Evolutionary conservation across 2,329 filamentous ascomycete genomes (phyloP).

Genomic region (Immersiporthe knoxdaviesiana): DNA sequence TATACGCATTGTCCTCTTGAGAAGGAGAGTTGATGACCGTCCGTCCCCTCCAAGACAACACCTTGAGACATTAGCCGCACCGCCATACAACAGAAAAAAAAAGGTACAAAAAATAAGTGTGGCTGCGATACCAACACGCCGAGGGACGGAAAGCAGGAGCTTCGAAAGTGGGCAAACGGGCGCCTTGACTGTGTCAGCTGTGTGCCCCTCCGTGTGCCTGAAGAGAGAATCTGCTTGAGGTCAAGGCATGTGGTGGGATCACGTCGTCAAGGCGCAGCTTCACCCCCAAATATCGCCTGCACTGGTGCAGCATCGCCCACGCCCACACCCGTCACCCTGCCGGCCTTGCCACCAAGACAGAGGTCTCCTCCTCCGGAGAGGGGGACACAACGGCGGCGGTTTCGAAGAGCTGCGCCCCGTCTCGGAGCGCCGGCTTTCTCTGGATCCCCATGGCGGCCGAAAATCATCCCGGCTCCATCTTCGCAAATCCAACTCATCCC

Average conservation of each 20-base stretch:
- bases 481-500: constrained; percentile 21
- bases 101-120: neutral
- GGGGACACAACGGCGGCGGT: constrained; percentile 3
- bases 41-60: no score
- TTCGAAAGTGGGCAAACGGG: constrained; percentile 11
- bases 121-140: constrained; percentile 5
- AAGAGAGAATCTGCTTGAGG: constrained; percentile 1
- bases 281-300: constrained; percentile 4
- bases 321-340: neutral
- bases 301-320: neutral
- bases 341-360: neutral
- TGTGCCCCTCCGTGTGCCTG: constrained; percentile 13
- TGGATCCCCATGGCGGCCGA: constrained; percentile 27
- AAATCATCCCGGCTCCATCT: constrained; percentile 21
- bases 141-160: constrained; percentile 13
- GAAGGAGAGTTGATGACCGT: neutral
- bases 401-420: neutral
- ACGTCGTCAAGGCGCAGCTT: constrained; percentile 11
- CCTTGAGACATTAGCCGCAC: neutral
- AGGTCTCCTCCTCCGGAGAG: neutral
- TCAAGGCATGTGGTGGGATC: neutral
- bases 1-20: constrained; percentile 14
- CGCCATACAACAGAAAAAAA: neutral
- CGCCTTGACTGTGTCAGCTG: constrained; percentile 9
- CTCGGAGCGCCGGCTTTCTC: constrained; percentile 15